A percentile compares a stretch with the other conserved stretches of the same genome.
Evolutionary conservation across 108 stramenopile genomes (phyloP).

Genomic region (Skeletonema tropicum): DNA sequence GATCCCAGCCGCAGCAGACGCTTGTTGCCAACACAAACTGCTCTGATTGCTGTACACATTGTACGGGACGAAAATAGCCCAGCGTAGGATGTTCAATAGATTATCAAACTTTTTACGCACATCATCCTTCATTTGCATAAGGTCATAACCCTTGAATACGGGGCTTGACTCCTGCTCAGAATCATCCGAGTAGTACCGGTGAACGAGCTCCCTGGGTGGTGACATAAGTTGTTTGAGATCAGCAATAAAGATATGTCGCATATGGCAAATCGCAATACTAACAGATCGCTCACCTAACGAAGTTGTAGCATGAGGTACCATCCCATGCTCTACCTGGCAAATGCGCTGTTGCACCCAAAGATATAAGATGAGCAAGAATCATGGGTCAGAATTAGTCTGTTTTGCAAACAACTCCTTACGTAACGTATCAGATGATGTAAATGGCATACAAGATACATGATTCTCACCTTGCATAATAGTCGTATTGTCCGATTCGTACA

Average conservation of each 20-base stretch:
- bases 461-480: constrained; percentile 20
- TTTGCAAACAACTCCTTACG: too few relatives aligned
- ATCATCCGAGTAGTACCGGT: constrained; percentile 16
- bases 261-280: not conserved
- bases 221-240: not conserved
- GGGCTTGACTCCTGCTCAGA: constrained; percentile 12
- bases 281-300: constrained; percentile 1
- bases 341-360: constrained; percentile 9
- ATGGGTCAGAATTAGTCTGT: too few relatives aligned
- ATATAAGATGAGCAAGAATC: not conserved
- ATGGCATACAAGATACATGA: not conserved
- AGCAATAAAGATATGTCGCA: constrained; percentile 1
- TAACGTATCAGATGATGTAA: constrained; percentile 5
- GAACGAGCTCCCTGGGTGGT: constrained; percentile 12
- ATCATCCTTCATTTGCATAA: constrained; percentile 19
- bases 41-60: too few relatives aligned
- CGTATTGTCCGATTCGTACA: constrained; percentile 10
- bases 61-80: not conserved
- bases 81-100: constrained; percentile 8
- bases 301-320: constrained; percentile 22
- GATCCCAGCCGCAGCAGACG: constrained; percentile 14
- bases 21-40: constrained; percentile 10
- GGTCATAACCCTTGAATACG: constrained; percentile 9
- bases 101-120: constrained; percentile 12
- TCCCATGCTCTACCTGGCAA: constrained; percentile 15